Percentiles rank a stretch among this genome's conserved stretches.
phyloP scores from a whole-genome alignment of 2,329 filamentous ascomycete species.

The Neofusicoccum umdonicola region DNA sequence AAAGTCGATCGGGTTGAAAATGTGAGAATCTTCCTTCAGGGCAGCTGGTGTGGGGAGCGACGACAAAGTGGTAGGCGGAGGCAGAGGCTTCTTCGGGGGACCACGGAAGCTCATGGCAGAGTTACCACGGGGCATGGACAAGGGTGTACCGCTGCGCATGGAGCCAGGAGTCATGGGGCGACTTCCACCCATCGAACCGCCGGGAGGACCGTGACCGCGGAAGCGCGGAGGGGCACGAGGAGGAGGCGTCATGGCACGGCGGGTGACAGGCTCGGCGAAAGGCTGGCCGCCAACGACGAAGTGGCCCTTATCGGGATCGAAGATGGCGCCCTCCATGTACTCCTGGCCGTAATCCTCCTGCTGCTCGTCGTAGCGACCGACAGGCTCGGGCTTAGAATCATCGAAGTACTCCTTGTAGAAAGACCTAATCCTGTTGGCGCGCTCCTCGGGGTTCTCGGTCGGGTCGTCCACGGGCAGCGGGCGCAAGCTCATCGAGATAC shows the following conservation, averaged over 20 bases:
- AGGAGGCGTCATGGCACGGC: constrained; percentile 94
- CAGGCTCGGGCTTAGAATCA: constrained; percentile 60
- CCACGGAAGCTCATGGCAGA: constrained; percentile 39
- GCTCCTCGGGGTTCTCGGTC: constrained; percentile 85
- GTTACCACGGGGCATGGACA: constrained; percentile 34
- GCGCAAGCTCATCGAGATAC: constrained; percentile 64
- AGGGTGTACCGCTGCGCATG: constrained; percentile 23
- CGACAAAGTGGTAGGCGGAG: constrained; percentile 70
- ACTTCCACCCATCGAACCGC: constrained; percentile 29
- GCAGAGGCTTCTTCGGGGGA: constrained; percentile 56
- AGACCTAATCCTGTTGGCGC: constrained; percentile 93
- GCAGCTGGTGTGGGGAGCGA: constrained; percentile 83
- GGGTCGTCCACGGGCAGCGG: constrained; percentile 81
- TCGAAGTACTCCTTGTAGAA: constrained; percentile 99
- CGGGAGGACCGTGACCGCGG: constrained; percentile 39
- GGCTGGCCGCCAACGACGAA: constrained; percentile 62
- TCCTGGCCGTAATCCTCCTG: constrained; percentile 74
- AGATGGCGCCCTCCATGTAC: constrained; percentile 59
- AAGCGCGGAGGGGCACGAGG: constrained; percentile 64
- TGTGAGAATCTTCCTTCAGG: constrained; percentile 72
- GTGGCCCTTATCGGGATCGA: constrained; percentile 57
- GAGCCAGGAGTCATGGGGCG: constrained; percentile 7
- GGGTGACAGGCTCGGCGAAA: constrained; percentile 79
- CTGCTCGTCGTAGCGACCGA: constrained; percentile 51
- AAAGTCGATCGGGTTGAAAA: constrained; percentile 78